phyloP scores from a whole-genome alignment of 1,139 yeast species.

The Debaryomyces coudertii region DNA sequence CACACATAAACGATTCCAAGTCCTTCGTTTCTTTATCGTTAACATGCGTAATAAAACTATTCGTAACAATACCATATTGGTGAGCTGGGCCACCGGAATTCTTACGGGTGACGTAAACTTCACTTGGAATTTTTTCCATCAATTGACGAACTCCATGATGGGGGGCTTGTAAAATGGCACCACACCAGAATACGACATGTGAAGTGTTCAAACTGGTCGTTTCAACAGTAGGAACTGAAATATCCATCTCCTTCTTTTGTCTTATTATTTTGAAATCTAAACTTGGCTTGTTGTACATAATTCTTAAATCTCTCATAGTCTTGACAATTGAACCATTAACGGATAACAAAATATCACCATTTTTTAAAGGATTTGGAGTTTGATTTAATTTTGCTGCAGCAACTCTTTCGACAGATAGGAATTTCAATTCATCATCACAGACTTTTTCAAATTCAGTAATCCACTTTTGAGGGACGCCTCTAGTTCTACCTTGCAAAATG shows the following conservation, averaged over 20 bases:
- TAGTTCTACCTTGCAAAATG: slow-evolving; percentile 74
- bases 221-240: slow-evolving; percentile 65
- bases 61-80: slow-evolving; percentile 78
- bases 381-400: slow-evolving; percentile 49
- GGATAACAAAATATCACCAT: slow-evolving; percentile 75
- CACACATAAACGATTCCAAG: slow-evolving; percentile 63
- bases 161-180: slow-evolving; percentile 66
- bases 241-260: slow-evolving; percentile 47
- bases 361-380: slow-evolving; percentile 39
- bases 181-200: slow-evolving; percentile 78
- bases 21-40: slow-evolving; percentile 76
- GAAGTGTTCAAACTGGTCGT: slow-evolving; percentile 63
- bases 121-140: slow-evolving; percentile 76
- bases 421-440: slow-evolving; percentile 65
- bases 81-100: slow-evolving; percentile 84
- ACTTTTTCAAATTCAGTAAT: slow-evolving; percentile 64
- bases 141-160: slow-evolving; percentile 61
- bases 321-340: slow-evolving; percentile 68
- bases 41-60: slow-evolving; percentile 87
- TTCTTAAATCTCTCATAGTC: slow-evolving; percentile 66
- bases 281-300: slow-evolving; percentile 49
- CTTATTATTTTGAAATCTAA: slow-evolving; percentile 69
- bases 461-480: slow-evolving; percentile 88
- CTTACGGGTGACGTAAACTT: slow-evolving; percentile 74
- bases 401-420: slow-evolving; percentile 71